Base-by-base conservation (phyloP, 2,329 filamentous ascomycete genomes). In the Blastomyces parvus region DNA sequence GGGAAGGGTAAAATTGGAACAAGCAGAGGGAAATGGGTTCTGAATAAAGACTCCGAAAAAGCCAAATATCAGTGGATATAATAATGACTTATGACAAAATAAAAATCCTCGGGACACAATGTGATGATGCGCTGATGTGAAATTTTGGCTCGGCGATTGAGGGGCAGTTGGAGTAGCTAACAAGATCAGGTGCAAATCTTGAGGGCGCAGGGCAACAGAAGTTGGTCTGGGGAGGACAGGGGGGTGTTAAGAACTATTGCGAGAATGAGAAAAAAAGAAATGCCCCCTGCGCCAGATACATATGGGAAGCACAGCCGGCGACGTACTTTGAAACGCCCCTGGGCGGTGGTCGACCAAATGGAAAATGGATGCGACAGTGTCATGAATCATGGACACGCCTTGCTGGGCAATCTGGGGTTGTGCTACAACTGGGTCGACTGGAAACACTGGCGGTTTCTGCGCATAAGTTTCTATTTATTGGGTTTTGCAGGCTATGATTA, bases 211-310 rank as follows among this genome's bases (percentile, higher is more conserved):
- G 42, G 38, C 42, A 46, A 14, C 14, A 48, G 27, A 30, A 46
- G 27, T 27, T 22, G 42, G 30, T n/a, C 30, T 48, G 57, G 57
- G 57, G 57, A 30, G n/a, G 6, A 59, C 57, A 52, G 52, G 46
- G 46, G 14, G 33, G 33, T n/a, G 38, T 53, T 52, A 61, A 61
- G 36, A 57, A 40, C 40, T 40, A 40, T 13, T 27, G 36, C 2
- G 14, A 40, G 59, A 46, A 52, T 17, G 25, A 57, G 25, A 38
- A 14, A 36, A 63, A 40, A 60, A 59, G 22, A 55, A 63, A 60
- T 36, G 62, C 64, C 60, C 50, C 60, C 62, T 60, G 64, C 64
- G 62, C 64, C 59, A 64, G 48, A 52, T 52, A 59, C 22, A 56
- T 56, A 57, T 61, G 48, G 14, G 42, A 40, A 58, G 38, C 59